Evolutionary conservation across 2,329 filamentous ascomycete genomes (phyloP), one percentile per base, ranked within the genome.

Genomic region (Aspergillus fijiensis): DNA sequence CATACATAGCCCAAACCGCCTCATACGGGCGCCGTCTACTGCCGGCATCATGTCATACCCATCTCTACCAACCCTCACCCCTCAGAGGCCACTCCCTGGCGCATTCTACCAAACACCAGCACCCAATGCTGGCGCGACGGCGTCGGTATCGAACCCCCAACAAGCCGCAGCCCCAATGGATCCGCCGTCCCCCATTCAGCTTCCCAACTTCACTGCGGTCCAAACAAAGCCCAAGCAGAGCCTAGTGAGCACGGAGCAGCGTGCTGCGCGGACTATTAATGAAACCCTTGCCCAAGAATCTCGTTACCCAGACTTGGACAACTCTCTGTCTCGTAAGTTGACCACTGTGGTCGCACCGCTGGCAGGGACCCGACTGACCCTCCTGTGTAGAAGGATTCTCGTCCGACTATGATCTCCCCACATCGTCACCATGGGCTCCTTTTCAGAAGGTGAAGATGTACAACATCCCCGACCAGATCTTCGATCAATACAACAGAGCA

Each of bases 391-490:
- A 93, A 80, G 92, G 95, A 65, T 88, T 90, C 65, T 96, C 93
- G 5, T 94, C 91, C 69, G 92, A 96, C 65, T 98, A 98, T 79
- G 92, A 97, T 69, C 80, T 96, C 52, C 85, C 90, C 48, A 79
- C 75, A 42, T 81, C 81, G 58, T 77, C 83, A 67, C 84, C 92
- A 63, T 95, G 92, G 90, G 87, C 90, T 48, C 95, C 95, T 0
- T 99, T 97, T 73, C 90, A 96, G 73, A 91, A 90, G 76, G 85
- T 89, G 29, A 89, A 90, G 68, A 90, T 89, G 77, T 94, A 96
- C 78, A 88, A 90, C 68, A 94, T 99, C 56, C 95, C 95, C 52
- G 92, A 97, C 67, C 86, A 87, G 70, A 90, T 99, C 55, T 94
- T 98, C 71, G 90, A 96, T 68, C 92, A 96, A 73, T 94, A 96